phyloP scores from a whole-genome alignment of 805 yeast species.

The Sporopachydermia quercuum region DNA sequence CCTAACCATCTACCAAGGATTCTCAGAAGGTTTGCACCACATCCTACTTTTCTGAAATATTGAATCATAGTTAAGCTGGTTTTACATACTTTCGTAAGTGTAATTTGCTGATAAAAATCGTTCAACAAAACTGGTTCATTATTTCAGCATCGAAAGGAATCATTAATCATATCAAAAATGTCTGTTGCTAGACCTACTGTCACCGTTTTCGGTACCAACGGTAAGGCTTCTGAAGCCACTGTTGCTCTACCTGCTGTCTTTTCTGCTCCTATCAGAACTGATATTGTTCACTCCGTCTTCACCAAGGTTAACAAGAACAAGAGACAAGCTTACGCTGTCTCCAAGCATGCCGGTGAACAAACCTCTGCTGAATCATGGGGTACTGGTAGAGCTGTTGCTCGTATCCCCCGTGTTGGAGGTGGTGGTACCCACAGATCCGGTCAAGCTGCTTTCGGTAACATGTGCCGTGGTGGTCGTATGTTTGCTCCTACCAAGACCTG shows the following conservation, averaged over 20 bases:
- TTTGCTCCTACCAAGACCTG: constrained; percentile 99
- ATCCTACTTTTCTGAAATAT: too few relatives aligned
- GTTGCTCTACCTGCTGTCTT: constrained; percentile 96
- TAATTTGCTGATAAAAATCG: too few relatives aligned
- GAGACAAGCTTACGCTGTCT: constrained; percentile 99
- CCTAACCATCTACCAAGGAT: too few relatives aligned
- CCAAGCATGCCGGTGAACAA: constrained; percentile 99
- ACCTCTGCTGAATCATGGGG: constrained; percentile 99
- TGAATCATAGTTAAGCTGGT: too few relatives aligned
- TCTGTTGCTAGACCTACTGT: constrained; percentile 86
- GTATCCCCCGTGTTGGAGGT: constrained; percentile 99
- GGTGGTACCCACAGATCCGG: constrained; percentile 99
- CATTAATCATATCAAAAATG: constrained; percentile 23
- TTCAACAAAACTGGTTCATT: too few relatives aligned
- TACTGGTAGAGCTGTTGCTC: constrained; percentile 99
- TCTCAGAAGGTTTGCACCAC: too few relatives aligned
- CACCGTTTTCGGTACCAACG: constrained; percentile 78
- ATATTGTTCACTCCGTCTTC: constrained; percentile 97
- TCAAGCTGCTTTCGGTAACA: constrained; percentile 99
- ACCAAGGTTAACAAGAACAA: constrained; percentile 98
- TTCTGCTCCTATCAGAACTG: constrained; percentile 99
- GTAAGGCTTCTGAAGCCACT: constrained; percentile 73
- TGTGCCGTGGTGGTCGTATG: constrained; percentile 99
- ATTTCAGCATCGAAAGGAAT: too few relatives aligned
- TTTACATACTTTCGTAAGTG: too few relatives aligned